phyloP scores from a whole-genome alignment of 2,329 filamentous ascomycete species.

The Pseudogymnoascus sp. region DNA sequence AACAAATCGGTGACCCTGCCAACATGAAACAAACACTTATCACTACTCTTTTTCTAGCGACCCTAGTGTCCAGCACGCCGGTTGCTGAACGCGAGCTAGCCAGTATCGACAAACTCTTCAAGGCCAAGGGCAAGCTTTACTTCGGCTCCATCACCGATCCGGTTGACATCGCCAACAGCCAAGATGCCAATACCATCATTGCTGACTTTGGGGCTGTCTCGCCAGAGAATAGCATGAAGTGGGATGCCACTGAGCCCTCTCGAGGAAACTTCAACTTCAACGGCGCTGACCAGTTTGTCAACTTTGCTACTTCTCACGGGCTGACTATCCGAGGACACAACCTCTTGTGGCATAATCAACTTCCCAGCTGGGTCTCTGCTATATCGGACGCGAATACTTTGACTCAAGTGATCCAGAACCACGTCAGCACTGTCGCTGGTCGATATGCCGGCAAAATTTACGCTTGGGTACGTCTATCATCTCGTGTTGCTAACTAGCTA shows the following conservation, averaged over 20 bases:
- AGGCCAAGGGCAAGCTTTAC: conserved; percentile 22
- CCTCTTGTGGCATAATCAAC: conserved; percentile 53
- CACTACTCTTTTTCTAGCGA: no score
- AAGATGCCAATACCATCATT: conserved; percentile 34
- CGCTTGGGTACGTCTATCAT: conserved; percentile 34
- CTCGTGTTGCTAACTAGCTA: no score
- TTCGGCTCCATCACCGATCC: conserved; percentile 20
- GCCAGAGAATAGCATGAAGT: conserved; percentile 65
- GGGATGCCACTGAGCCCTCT: conserved; percentile 48
- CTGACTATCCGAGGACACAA: conserved; percentile 59
- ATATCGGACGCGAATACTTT: conserved; percentile 46
- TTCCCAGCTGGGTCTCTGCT: conserved; percentile 50
- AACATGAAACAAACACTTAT: no score
- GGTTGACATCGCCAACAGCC: no score
- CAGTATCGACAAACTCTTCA: conserved; percentile 20
- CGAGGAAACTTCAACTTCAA: conserved; percentile 47
- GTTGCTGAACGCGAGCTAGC: conserved; percentile 13
- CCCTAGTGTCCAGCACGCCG: neutral
- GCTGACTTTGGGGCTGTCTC: conserved; percentile 58
- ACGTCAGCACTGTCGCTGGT: conserved; percentile 49
- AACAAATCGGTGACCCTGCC: no score
- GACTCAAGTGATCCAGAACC: conserved; percentile 49
- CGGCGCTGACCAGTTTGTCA: conserved; percentile 50
- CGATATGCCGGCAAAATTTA: conserved; percentile 57
- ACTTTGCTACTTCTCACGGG: conserved; percentile 49